Base-by-base conservation (phyloP, 106 monocot genomes). In the Apostasia ramifera region DNA sequence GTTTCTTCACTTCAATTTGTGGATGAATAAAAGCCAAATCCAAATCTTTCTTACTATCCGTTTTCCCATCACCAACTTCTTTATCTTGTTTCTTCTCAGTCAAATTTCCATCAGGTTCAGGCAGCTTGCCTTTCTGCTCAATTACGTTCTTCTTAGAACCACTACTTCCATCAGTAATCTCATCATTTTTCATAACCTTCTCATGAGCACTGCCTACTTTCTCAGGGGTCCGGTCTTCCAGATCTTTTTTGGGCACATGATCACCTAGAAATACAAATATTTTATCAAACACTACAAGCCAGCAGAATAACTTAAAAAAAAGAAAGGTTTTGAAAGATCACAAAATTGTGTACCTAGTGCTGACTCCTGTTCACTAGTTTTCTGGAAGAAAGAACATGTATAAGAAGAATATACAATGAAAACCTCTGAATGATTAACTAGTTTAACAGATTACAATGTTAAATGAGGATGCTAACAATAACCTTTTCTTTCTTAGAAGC, bases 401-500 rank as follows among this genome's bases (percentile, higher is more conserved):
- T 3, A 64, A 41, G 40, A 53, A 58, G 49, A 8, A 50, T 1
- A 2, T 44, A 5, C 57, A 65, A 4, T 70, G 44, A 70, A 66
- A 3, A 10, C 3, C 45, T 10, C 6, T 53, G 68, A 61, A 13
- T 9, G 48, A 48, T 7, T 38, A 49, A 65, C 9, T 44, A 4
- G 64, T 43, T 54, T n/a, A 26, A 55, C 40, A 63, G 15, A 4
- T 41, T 52, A 11, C 9, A 8, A 52, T 10, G 1, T 5, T 12
- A 39, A 13, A 66, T 47, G 2, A 45, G 41, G n/a, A 47, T 14
- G 48, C 6, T 44, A 57, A 8, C 50, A 12, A 42, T 7, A 59
- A 88, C 88, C 82, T 89, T 84, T 38, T 89, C 79, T 47, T 85
- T 71, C 71, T 78, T 82, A n/a, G 67, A 66, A 55, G 67, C 44